These are phyloP conservation scores for Lomentospora prolificans DNA, from an alignment of 2,329 filamentous ascomycete species.

Conservation along the genomic window DNA sequence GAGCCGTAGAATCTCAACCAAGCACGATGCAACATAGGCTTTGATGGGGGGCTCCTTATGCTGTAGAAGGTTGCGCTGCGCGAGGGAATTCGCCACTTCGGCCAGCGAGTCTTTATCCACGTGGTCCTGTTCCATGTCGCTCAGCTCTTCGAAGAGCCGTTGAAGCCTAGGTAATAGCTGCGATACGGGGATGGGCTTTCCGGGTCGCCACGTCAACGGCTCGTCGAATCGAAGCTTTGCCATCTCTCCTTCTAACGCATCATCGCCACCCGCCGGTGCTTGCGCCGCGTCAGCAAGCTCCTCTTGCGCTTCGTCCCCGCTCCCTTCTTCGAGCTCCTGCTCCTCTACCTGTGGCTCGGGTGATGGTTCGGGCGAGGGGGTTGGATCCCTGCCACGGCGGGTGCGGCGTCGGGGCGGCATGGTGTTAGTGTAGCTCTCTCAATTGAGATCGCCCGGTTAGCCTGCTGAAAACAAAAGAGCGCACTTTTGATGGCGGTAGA, in stretches of 20 bases:
- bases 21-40: constrained; percentile 77
- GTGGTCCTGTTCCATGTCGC: constrained; percentile 78
- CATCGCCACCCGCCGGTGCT: background rate
- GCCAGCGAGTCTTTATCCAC: constrained; percentile 74
- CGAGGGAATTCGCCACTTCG: constrained; percentile 76
- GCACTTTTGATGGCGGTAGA: background rate
- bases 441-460: background rate
- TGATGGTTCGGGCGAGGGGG: constrained; percentile 5
- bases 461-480: background rate
- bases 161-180: constrained; percentile 77
- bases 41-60: constrained; percentile 93
- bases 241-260: constrained; percentile 16
- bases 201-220: constrained; percentile 81
- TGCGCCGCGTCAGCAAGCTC: constrained; percentile 12
- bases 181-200: constrained; percentile 75
- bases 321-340: constrained; percentile 7
- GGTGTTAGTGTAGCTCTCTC: background rate
- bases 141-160: constrained; percentile 70
- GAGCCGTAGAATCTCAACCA: constrained; percentile 86
- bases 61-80: constrained; percentile 67
- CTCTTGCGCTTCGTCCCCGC: constrained; percentile 8
- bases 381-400: constrained; percentile 73
- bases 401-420: constrained; percentile 62
- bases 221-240: constrained; percentile 67
- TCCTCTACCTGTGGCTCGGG: constrained; percentile 9